Conservation (phyloP, 1,284 basidiomycete genomes). For the Fomes fomentarius region DNA sequence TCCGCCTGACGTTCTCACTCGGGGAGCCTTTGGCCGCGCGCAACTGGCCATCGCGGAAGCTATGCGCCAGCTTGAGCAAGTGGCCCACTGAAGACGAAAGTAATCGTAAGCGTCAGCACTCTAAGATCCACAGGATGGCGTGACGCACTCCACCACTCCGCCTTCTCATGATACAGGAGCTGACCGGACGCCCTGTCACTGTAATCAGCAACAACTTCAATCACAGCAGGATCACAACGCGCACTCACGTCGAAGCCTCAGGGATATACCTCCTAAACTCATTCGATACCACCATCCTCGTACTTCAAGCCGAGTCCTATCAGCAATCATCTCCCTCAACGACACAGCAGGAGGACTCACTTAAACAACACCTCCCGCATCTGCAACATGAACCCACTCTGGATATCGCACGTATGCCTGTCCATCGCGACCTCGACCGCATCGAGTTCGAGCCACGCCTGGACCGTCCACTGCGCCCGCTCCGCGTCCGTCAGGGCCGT, state of each 20-base stretch:
- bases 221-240: no score
- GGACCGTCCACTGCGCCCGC: slow-evolving; percentile 63
- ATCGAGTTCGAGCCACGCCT: slow-evolving; percentile 75
- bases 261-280: slow-evolving; percentile 71
- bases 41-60: slow-evolving; percentile 9
- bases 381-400: slow-evolving; percentile 66
- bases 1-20: slow-evolving; percentile 41
- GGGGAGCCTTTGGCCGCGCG: background rate
- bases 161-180: slow-evolving; percentile 61
- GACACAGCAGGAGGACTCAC: slow-evolving; percentile 44
- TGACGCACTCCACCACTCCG: slow-evolving; percentile 74
- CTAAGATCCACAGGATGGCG: accelerated
- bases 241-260: slow-evolving; percentile 55
- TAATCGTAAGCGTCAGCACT: background rate
- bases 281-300: slow-evolving; percentile 69
- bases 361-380: slow-evolving; percentile 77
- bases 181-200: slow-evolving; percentile 48
- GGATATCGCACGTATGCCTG: slow-evolving; percentile 65
- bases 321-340: background rate
- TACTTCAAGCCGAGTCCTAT: slow-evolving; percentile 56
- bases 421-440: slow-evolving; percentile 64
- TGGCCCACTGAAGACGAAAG: slow-evolving; percentile 9
- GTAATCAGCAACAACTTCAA: background rate
- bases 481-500: slow-evolving; percentile 44
- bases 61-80: slow-evolving; percentile 9